A percentile compares a stretch with the other conserved stretches of the same genome.
These are phyloP conservation scores for Phylloporus sp. DNA, from an alignment of 768 basidiomycete species.

Conservation along the genomic window DNA sequence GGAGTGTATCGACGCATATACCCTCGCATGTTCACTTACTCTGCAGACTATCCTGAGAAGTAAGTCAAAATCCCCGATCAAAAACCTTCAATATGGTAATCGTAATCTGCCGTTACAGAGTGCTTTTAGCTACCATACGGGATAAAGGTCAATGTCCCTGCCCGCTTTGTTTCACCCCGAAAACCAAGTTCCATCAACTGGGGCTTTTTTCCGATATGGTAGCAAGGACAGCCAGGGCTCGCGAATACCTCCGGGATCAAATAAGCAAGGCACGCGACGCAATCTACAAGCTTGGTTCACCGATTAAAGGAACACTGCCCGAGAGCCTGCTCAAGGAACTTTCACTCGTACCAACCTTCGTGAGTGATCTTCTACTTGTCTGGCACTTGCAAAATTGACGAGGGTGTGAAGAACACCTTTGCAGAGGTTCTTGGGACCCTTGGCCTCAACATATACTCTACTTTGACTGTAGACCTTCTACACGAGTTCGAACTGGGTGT, in stretches of 20 bases:
- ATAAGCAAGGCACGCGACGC: not conserved
- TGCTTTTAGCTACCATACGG: conserved; percentile 25
- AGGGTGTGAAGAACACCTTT: conserved; percentile 41
- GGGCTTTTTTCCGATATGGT: conserved; percentile 11
- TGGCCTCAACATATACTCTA: conserved; percentile 22
- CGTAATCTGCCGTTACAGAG: no score
- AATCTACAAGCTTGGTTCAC: conserved; percentile 10
- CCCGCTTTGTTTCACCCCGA: conserved; percentile 24
- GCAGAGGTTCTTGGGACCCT: conserved; percentile 15
- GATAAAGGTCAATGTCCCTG: conserved; percentile 31
- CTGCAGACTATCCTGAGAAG: no score
- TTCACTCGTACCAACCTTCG: conserved; percentile 12
- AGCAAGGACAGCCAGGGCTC: not conserved
- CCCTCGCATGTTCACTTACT: no score
- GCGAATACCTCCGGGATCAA: not conserved
- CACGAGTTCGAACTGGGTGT: conserved; percentile 41
- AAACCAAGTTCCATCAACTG: conserved; percentile 10
- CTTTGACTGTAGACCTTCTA: conserved; percentile 35
- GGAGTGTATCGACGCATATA: no score
- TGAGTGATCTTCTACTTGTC: not conserved
- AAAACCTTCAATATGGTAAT: no score
- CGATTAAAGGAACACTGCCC: conserved; percentile 8
- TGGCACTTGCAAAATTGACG: not conserved
- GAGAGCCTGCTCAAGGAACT: conserved; percentile 8
- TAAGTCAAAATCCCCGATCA: no score